Evolutionary conservation across 257 asterid genomes (phyloP), one percentile per base, ranked within the genome.

Genomic region (Fraxinus excelsior): DNA sequence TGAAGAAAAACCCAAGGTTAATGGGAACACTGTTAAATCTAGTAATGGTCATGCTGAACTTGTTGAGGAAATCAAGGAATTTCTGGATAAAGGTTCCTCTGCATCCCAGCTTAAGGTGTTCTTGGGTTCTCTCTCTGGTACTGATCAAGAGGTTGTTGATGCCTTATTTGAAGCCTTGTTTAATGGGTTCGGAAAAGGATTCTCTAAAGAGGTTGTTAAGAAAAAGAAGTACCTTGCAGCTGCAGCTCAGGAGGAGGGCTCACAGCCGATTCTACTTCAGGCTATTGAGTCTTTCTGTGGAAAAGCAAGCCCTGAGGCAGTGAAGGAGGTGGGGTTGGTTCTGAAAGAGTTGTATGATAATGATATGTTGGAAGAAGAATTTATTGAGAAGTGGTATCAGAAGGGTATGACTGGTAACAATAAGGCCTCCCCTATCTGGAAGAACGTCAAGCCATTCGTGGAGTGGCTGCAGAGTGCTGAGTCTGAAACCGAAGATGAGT

Each of bases 401-500:
- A 85, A 88, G 86, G 97, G 95, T 13, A 14, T 51, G 62, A 73
- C 40, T 5, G 90, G 90, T 76, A 81, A 37, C 31, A 85, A 88
- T 37, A 91, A 80, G 69, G 74, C 79, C 79, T 88, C 89, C 56
- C 86, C 83, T 0, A 82, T 91, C 16, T 91, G 97, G 97, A 91
- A 87, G 87, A 90, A 89, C 62, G 92, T 86, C 49, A 87, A 88
- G 81, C 92, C 89, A 1, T 82, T 91, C 40, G 90, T 91, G 71
- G 92, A 90, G 86, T 90, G 96, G 94, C 84, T 91, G 67, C 91
- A 88, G 86, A 91, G 83, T 21, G 96, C 96, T 0, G 96, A 91
- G 58, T 88, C 96, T 2, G 94, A 91, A 73, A 23, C 96, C 5
- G 92, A 87, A 68, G 91, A 87, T 11, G 96, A 90, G 83, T 90